A percentile compares a stretch with the other conserved stretches of the same genome.
Conservation (phyloP, 345 rosid species). For the Aquilaria yunnanensis region DNA sequence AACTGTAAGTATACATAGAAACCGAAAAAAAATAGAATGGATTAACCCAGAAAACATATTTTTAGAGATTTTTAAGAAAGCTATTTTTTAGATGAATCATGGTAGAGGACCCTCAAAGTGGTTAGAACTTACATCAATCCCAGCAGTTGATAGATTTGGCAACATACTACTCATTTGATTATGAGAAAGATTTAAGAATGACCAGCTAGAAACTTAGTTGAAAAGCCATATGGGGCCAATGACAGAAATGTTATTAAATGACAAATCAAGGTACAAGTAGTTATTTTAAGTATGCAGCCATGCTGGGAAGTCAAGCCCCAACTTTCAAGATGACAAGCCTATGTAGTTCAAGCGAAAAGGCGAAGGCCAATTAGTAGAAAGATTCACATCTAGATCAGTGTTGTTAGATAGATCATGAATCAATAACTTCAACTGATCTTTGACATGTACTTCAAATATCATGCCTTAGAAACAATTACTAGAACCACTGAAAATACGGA, state of each 20-base stretch:
- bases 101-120: constrained; percentile 6
- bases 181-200: neutral
- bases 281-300: constrained; percentile 9
- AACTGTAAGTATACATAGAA: neutral
- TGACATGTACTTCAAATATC: constrained; percentile 8
- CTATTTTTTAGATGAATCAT: neutral
- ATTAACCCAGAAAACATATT: constrained; percentile 8
- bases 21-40: neutral
- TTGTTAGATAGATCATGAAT: neutral
- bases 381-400: neutral
- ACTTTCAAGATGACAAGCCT: neutral
- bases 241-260: neutral
- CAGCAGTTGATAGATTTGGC: constrained; percentile 3
- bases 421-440: neutral
- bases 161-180: neutral
- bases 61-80: neutral
- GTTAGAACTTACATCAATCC: constrained; percentile 7
- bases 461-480: neutral
- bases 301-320: constrained; percentile 6
- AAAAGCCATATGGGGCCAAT: constrained; percentile 5
- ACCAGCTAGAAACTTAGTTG: neutral
- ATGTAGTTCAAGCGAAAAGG: neutral
- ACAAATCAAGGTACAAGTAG: neutral
- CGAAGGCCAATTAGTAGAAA: constrained; percentile 2
- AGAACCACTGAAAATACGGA: neutral